Conservation (phyloP, 2,329 filamentous ascomycete genomes). For the Fusarium dlaminii region DNA sequence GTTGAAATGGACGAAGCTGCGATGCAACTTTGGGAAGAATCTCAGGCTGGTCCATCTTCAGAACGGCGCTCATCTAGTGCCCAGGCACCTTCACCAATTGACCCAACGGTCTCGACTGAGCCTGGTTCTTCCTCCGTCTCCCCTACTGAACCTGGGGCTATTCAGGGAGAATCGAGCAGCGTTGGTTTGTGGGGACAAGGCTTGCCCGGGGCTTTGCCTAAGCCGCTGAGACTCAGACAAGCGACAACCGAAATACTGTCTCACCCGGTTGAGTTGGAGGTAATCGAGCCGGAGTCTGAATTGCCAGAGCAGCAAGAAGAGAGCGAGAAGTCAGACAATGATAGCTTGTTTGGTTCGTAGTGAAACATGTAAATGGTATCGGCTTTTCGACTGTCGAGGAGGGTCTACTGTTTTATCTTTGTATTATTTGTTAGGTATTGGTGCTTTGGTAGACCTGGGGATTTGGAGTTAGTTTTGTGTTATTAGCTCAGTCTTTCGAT, state of each 20-base stretch:
- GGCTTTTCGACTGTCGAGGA: not conserved
- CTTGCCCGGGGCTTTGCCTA: not conserved
- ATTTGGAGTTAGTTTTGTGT: not conserved
- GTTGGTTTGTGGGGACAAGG: not conserved
- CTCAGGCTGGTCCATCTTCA: not conserved
- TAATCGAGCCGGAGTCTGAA: constrained; percentile 1
- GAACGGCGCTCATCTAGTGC: not conserved
- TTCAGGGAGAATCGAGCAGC: not conserved
- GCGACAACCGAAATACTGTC: not conserved
- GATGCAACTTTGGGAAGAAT: not conserved
- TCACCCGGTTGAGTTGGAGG: not conserved
- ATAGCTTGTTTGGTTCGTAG: not conserved
- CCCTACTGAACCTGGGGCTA: too few relatives aligned
- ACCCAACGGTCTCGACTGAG: not conserved
- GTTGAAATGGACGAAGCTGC: constrained; percentile 6
- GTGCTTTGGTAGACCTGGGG: not conserved
- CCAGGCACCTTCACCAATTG: constrained; percentile 1
- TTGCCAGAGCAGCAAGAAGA: not conserved
- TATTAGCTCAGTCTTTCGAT: not conserved
- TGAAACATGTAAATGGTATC: not conserved
- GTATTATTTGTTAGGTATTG: not conserved
- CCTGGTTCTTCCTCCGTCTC: not conserved
- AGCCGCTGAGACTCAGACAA: not conserved
- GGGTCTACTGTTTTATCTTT: not conserved
- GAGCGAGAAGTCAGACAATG: not conserved